Conservation (phyloP, 768 basidiomycete genomes). For the Pleurotus tuber-regium region DNA sequence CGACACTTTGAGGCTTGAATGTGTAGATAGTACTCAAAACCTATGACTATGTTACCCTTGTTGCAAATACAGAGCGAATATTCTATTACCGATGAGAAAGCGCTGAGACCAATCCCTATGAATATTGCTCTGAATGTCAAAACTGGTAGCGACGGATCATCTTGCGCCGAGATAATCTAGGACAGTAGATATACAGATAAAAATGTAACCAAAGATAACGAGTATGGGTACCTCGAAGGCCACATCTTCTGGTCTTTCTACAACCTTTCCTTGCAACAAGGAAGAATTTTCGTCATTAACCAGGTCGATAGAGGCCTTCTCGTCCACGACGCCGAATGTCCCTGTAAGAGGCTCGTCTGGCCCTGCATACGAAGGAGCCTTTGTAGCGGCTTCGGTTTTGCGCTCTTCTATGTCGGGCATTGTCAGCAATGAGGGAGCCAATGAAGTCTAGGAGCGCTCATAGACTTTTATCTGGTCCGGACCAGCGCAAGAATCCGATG, state of each 20-base stretch:
- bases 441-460: too few relatives aligned
- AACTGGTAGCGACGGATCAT: slow-evolving; percentile 44
- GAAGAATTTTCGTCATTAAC: not conserved
- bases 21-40: slow-evolving; percentile 35
- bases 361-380: too few relatives aligned
- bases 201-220: not conserved
- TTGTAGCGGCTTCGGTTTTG: too few relatives aligned
- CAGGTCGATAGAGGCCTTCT: too few relatives aligned
- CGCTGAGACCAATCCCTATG: slow-evolving; percentile 47
- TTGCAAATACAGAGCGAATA: not conserved
- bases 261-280: too few relatives aligned
- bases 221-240: slow-evolving; percentile 16
- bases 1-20: slow-evolving; percentile 44
- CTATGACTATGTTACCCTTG: slow-evolving; percentile 12
- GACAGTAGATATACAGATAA: not conserved
- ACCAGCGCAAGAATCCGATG: too few relatives aligned
- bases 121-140: slow-evolving; percentile 48
- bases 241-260: slow-evolving; percentile 17
- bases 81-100: slow-evolving; percentile 37
- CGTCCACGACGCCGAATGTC: too few relatives aligned
- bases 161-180: slow-evolving; percentile 45
- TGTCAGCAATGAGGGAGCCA: too few relatives aligned
- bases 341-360: too few relatives aligned
- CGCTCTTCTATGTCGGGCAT: too few relatives aligned
- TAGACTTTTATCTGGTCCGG: too few relatives aligned